A percentile compares a stretch with the other conserved stretches of the same genome.
Conservation (phyloP, 2,329 filamentous ascomycete genomes). For the Rhynchosporium graminicola region DNA sequence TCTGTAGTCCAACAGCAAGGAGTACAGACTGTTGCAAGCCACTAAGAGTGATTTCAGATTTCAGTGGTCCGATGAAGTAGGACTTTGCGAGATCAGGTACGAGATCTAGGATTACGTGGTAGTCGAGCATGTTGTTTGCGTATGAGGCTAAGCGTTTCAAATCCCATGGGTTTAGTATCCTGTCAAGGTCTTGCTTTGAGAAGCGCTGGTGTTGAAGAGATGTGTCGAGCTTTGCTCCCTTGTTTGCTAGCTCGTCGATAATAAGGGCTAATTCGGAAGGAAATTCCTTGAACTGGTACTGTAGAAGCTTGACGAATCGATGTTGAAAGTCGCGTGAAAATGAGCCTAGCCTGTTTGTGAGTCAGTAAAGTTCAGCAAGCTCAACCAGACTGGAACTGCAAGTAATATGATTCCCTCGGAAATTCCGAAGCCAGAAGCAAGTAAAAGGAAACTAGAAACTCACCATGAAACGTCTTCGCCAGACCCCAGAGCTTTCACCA, state of each 20-base stretch:
- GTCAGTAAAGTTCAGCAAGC: background rate
- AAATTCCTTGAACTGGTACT: conserved; percentile 89
- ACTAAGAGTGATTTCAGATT: conserved; percentile 66
- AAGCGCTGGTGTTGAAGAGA: conserved; percentile 57
- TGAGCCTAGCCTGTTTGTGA: conserved; percentile 64
- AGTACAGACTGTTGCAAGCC: conserved; percentile 86
- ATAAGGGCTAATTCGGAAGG: conserved; percentile 75
- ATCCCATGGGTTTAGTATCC: conserved; percentile 83
- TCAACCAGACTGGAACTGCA: background rate
- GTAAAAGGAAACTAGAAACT: background rate
- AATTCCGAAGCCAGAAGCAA: background rate
- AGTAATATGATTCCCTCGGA: background rate
- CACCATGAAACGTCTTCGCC: conserved; percentile 69
- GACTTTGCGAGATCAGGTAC: conserved; percentile 78
- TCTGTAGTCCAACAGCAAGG: conserved; percentile 86
- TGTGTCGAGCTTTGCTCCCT: conserved; percentile 67
- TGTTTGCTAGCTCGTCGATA: conserved; percentile 81
- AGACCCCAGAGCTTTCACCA: conserved; percentile 78
- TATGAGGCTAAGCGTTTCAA: conserved; percentile 94
- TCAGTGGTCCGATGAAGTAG: conserved; percentile 81
- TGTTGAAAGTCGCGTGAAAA: conserved; percentile 93
- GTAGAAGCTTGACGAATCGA: conserved; percentile 86
- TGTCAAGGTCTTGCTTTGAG: conserved; percentile 74
- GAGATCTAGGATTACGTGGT: conserved; percentile 94
- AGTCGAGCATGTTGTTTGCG: conserved; percentile 95